A percentile compares a stretch with the other conserved stretches of the same genome.
Conservation (phyloP, 805 yeast genomes). For the Yarrowia sp. region DNA sequence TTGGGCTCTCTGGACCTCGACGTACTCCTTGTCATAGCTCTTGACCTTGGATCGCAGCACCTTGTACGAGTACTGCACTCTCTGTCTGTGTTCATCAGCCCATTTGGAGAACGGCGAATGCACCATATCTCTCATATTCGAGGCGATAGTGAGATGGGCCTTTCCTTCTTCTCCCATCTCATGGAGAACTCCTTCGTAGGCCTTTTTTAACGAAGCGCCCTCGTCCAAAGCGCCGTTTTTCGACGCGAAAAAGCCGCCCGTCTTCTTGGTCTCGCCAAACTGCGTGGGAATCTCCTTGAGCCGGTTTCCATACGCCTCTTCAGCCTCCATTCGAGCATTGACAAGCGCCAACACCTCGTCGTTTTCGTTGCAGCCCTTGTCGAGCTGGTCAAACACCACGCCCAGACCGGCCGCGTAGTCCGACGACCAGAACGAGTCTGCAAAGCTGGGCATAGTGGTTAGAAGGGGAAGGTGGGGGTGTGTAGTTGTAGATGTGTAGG, state of each 20-base stretch:
- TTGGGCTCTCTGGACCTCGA: conserved; percentile 63
- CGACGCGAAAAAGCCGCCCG: conserved; percentile 51
- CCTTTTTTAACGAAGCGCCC: conserved; percentile 68
- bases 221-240: conserved; percentile 56
- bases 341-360: conserved; percentile 71
- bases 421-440: conserved; percentile 78
- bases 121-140: conserved; percentile 65
- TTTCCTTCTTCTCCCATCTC: conserved; percentile 66
- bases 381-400: conserved; percentile 51
- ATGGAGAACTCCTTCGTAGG: conserved; percentile 63
- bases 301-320: conserved; percentile 66
- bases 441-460: conserved; percentile 59
- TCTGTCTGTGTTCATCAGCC: conserved; percentile 73
- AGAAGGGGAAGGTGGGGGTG: too few relatives aligned
- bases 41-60: conserved; percentile 60
- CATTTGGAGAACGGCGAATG: conserved; percentile 74
- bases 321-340: conserved; percentile 74
- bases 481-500: too few relatives aligned
- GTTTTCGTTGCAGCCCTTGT: conserved; percentile 70
- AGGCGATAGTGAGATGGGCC: conserved; percentile 66
- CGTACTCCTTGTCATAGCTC: conserved; percentile 57
- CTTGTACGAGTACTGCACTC: conserved; percentile 68
- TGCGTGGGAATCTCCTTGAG: conserved; percentile 54
- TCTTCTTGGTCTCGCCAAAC: conserved; percentile 52
- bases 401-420: conserved; percentile 62